These are phyloP conservation scores for Yamadazyma ubonensis DNA, from an alignment of 805 yeast species.

Conservation along the genomic window DNA sequence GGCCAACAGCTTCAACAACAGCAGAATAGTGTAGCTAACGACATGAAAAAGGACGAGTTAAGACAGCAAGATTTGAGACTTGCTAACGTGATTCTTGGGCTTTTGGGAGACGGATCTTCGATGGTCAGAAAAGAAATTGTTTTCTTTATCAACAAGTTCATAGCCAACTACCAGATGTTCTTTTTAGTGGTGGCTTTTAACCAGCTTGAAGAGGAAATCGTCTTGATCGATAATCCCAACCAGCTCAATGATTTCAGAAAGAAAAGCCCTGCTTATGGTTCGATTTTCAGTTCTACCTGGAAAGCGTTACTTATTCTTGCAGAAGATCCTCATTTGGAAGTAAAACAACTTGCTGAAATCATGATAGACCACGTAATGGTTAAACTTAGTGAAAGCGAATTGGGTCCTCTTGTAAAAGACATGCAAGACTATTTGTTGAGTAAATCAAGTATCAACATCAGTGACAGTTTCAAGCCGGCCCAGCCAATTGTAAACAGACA, in stretches of 20 bases:
- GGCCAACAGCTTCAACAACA: conserved; percentile 19
- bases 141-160: conserved; percentile 72
- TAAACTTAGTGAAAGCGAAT: conserved; percentile 60
- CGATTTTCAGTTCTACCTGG: conserved; percentile 85
- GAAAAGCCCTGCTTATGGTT: conserved; percentile 79
- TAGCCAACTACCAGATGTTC: conserved; percentile 64
- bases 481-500: conserved; percentile 37
- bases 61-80: conserved; percentile 68
- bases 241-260: conserved; percentile 63
- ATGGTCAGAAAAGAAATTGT: conserved; percentile 84
- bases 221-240: conserved; percentile 60
- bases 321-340: conserved; percentile 86
- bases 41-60: conserved; percentile 45
- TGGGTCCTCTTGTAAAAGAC: conserved; percentile 62
- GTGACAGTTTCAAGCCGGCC: conserved; percentile 40
- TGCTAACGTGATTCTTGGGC: conserved; percentile 62
- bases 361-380: conserved; percentile 72
- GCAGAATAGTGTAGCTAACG: conserved; percentile 20
- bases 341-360: conserved; percentile 66
- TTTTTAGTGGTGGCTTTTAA: conserved; percentile 86
- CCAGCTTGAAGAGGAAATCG: conserved; percentile 77
- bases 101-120: conserved; percentile 85
- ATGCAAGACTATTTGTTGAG: conserved; percentile 64
- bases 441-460: conserved; percentile 42
- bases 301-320: conserved; percentile 74